phyloP scores from a whole-genome alignment of 306 rosid genomes.

The Dryas octopetala region DNA sequence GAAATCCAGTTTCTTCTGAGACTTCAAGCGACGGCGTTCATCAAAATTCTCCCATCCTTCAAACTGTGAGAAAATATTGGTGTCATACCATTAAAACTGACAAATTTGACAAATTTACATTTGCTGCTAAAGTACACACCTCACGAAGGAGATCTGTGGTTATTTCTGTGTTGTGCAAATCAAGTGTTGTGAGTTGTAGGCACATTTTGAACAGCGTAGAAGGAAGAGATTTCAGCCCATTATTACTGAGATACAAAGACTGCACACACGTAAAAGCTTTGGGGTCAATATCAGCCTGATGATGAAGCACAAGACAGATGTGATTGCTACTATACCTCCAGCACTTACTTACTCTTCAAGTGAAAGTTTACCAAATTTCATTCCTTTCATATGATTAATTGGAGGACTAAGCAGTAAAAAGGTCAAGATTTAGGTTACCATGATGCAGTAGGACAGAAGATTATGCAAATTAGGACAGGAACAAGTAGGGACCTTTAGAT shows the following conservation, averaged over 20 bases:
- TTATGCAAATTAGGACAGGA: not conserved
- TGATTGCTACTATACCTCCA: not conserved
- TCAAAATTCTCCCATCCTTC: slow-evolving; percentile 94
- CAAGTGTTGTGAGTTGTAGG: slow-evolving; percentile 70
- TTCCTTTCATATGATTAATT: not conserved
- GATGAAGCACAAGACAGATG: not conserved
- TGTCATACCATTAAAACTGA: slow-evolving; percentile 16
- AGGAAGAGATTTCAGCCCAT: slow-evolving; percentile 78
- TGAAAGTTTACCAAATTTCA: not conserved
- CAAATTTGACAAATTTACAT: slow-evolving; percentile 7
- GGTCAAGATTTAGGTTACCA: not conserved
- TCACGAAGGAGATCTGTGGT: slow-evolving; percentile 82
- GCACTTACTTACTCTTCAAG: not conserved
- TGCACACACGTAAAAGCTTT: slow-evolving; percentile 28
- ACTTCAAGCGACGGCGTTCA: slow-evolving; percentile 68
- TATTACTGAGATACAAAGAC: slow-evolving; percentile 76
- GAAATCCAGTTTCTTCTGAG: slow-evolving; percentile 86
- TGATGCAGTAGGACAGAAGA: not conserved
- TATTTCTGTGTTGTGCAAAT: slow-evolving; percentile 86
- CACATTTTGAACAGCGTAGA: slow-evolving; percentile 67
- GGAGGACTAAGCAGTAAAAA: not conserved
- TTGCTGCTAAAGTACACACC: slow-evolving; percentile 39
- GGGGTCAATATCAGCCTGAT: not conserved
- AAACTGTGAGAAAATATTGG: slow-evolving; percentile 40
- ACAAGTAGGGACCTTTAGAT: slow-evolving; percentile 60